These are phyloP conservation scores for Penicillium goetzii DNA, from an alignment of 495 filamentous ascomycete species.

Conservation along the genomic window DNA sequence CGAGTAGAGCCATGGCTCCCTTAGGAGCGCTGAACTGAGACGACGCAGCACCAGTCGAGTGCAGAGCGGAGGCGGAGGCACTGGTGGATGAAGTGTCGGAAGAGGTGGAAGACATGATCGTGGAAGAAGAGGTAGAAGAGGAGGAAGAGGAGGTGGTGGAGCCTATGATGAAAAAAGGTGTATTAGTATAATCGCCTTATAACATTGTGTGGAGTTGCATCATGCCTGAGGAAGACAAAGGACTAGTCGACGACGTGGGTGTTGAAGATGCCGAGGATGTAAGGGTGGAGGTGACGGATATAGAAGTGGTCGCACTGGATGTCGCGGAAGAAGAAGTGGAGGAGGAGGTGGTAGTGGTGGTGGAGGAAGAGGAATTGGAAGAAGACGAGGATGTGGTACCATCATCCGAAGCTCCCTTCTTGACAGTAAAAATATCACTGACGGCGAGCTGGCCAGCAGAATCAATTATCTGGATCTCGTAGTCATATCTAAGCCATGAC, in stretches of 20 bases:
- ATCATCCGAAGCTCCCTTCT: constrained; percentile 21
- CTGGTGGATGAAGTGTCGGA: not conserved
- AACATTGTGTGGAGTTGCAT: constrained; percentile 16
- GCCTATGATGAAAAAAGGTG: not conserved
- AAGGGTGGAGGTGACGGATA: constrained; percentile 14
- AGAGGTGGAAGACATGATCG: not conserved
- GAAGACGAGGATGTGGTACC: constrained; percentile 21
- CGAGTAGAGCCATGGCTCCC: constrained; percentile 17
- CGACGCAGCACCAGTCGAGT: constrained; percentile 13
- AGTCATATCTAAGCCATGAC: constrained; percentile 16
- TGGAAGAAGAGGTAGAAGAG: constrained; percentile 1
- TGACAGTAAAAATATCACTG: constrained; percentile 22
- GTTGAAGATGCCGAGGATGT: constrained; percentile 12
- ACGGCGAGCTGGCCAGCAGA: constrained; percentile 20
- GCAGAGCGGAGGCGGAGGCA: not conserved
- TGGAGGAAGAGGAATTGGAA: constrained; percentile 8
- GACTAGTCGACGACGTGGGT: constrained; percentile 12
- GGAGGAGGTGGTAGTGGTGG: constrained; percentile 10
- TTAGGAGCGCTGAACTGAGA: constrained; percentile 15
- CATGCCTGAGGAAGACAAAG: constrained; percentile 24
- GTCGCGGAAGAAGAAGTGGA: constrained; percentile 14
- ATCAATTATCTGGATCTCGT: constrained; percentile 26
- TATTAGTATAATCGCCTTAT: constrained; percentile 8
- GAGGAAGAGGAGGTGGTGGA: not conserved
- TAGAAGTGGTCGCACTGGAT: constrained; percentile 17